Base-by-base conservation (phyloP, 1,139 yeast genomes). In the Blastobotrys niveus region DNA sequence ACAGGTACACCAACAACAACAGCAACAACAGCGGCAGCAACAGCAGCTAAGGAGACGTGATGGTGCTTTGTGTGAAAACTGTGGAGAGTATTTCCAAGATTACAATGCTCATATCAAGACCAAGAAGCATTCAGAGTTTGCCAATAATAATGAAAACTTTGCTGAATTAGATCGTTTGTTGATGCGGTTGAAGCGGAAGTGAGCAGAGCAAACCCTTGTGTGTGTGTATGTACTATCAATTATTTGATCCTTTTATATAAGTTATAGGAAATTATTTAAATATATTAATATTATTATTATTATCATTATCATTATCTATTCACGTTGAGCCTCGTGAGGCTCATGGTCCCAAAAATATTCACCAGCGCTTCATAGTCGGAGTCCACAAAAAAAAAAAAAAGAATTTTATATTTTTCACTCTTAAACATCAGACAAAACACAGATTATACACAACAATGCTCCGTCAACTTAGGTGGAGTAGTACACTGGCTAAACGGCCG, bases 61-160 rank as follows among this genome's bases (percentile, higher is more conserved):
- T 29, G 29, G 41, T 35, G 34, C 60, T 45, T 41, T 33, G 64
- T 91, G 98, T 66, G 99, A 91, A 61, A 93, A 91, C 63, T 91
- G 99, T 64, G 74, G 93, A 27, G 86, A 83, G 52, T 82, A 83
- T 60, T 91, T 85, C 60, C 89, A 84, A 43, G 77, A 78, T 55
- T 82, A 89, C 59, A 84, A 80, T 25, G 86, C 78, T 45, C 99
- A 91, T 60, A 76, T 87, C 41, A 60, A 61, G 26, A 73, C 87
- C 20, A 77, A 76, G 40, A 77, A 82, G 54, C 99, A 93, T 63
- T 72, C 85, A 38, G 76, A 78, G 48, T 89, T 87, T 68, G 97
- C 98, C 3, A 67, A 72, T 43, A 80, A 84, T 56, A 79, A 77
- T 55, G 63, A 67, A 15, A 85, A 89, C 60, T 91, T 91, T 65